Evolutionary conservation across 2,329 filamentous ascomycete genomes (phyloP), one percentile per base, ranked within the genome.

Genomic region (Seiridium cupressi): DNA sequence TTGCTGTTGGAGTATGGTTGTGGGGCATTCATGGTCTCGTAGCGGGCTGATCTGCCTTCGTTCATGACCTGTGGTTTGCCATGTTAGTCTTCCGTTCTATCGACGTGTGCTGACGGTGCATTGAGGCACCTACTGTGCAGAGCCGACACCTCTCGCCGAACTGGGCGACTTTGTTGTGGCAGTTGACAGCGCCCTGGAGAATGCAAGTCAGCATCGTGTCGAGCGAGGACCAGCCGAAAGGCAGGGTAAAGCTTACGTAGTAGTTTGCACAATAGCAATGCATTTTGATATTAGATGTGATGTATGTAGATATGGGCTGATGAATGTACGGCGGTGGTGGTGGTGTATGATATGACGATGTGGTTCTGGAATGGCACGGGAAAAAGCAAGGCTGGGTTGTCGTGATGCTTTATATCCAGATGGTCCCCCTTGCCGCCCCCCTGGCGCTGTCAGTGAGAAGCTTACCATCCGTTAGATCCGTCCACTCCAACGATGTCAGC

Each of bases 251-350:
- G 31, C 10, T 13, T 44, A 70, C 68, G 44, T 70, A 72, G 60
- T 67, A 72, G 63, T 70, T 72, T 35, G 67, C 69, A 54, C 68
- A 71, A 36, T 70, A 70, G 64, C 64, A 71, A 61, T 64, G 44
- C 68, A 69, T 71, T 4, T 55, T 67, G 58, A 48, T 35, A 56
- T n/a, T n/a, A n/a, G n/a, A n/a, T 51, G 26, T n/a, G 18, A 51
- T 7, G 11, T 18, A 51, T 51, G 49, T 35, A 42, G 36, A n/a
- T 31, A 6, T 32, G 32, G 51, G 51, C 35, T 38, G 51, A 9
- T 35, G 26, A 13, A 42, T 42, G 7, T 42, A 42, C 38, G 11
- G 11, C 38, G 6, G 11, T n/a, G n/a, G n/a, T n/a, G n/a, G n/a
- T n/a, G n/a, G n/a, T n/a, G n/a, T n/a, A n/a, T n/a, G 47, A 49